Evolutionary conservation across 257 asterid genomes (phyloP).

Genomic region (Solanum commersonii): DNA sequence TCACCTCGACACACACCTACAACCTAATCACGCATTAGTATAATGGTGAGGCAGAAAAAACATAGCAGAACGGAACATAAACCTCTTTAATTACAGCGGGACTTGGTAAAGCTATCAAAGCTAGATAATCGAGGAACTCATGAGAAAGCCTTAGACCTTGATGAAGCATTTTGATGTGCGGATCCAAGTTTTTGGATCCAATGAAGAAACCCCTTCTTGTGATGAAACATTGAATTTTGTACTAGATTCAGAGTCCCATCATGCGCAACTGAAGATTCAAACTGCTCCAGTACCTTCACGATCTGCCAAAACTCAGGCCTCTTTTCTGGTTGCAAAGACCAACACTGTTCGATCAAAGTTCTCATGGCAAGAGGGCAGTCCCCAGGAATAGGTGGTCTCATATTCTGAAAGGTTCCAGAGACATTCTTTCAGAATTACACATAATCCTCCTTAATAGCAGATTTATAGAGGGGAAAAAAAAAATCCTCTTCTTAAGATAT

Average conservation of each 20-base stretch:
- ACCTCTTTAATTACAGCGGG: conserved; percentile 7
- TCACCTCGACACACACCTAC: conserved; percentile 5
- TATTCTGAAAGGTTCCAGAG: conserved; percentile 12
- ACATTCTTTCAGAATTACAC: background rate
- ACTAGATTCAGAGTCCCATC: conserved; percentile 36
- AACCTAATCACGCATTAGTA: conserved; percentile 9
- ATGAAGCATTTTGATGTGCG: conserved; percentile 14
- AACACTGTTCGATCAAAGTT: conserved; percentile 33
- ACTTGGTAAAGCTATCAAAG: conserved; percentile 7
- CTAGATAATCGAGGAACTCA: conserved; percentile 8
- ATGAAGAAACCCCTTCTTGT: conserved; percentile 22
- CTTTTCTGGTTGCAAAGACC: conserved; percentile 32
- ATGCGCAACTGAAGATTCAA: conserved; percentile 22
- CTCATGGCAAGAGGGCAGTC: conserved; percentile 24
- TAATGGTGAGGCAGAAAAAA: background rate
- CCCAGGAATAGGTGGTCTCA: conserved; percentile 22
- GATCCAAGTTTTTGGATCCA: conserved; percentile 47
- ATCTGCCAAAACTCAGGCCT: conserved; percentile 46
- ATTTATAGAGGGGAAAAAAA: no score
- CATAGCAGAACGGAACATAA: conserved; percentile 1
- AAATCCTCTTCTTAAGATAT: background rate
- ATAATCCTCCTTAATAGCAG: background rate
- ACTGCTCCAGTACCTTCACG: conserved; percentile 28
- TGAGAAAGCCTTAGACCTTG: conserved; percentile 22
- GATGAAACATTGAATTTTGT: conserved; percentile 8